Evolutionary conservation across 2,329 filamentous ascomycete genomes (phyloP).

Genomic region (Fusarium continuum): DNA sequence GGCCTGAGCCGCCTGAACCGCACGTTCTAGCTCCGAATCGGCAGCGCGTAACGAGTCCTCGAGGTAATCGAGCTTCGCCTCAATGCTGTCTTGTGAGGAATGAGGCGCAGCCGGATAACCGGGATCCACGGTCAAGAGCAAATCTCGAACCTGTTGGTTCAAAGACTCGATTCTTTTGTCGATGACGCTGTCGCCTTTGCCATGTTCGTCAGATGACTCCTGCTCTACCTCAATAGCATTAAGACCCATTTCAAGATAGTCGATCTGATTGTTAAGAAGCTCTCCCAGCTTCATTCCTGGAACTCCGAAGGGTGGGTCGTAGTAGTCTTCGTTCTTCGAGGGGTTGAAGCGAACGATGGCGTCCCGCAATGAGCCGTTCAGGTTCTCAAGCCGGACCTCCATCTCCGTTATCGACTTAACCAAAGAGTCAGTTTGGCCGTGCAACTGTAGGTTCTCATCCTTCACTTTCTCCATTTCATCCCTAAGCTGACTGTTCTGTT

Average conservation of each 20-base stretch:
- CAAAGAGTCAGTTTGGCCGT: conserved; percentile 46
- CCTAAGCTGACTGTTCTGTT: conserved; percentile 61
- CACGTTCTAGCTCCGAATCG: conserved; percentile 55
- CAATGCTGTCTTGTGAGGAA: conserved; percentile 63
- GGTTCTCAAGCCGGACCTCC: conserved; percentile 71
- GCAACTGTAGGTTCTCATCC: conserved; percentile 56
- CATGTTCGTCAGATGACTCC: conserved; percentile 48
- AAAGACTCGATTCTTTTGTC: conserved; percentile 67
- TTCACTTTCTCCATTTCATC: conserved; percentile 58
- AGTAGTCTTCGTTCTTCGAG: conserved; percentile 58
- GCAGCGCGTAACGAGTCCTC: conserved; percentile 66
- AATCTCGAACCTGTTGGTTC: conserved; percentile 70
- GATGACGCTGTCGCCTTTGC: conserved; percentile 55
- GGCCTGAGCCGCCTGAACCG: conserved; percentile 43
- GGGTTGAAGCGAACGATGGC: conserved; percentile 73
- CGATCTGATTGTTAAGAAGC: conserved; percentile 66
- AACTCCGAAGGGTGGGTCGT: conserved; percentile 51
- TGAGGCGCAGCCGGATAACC: conserved; percentile 67
- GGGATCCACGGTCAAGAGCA: conserved; percentile 60
- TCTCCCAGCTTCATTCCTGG: conserved; percentile 54
- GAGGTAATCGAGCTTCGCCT: conserved; percentile 75
- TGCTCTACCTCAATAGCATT: conserved; percentile 68
- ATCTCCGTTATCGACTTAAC: conserved; percentile 65
- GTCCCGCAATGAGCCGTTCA: conserved; percentile 73
- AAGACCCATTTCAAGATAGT: conserved; percentile 75